A percentile compares a stretch with the other conserved stretches of the same genome.
These are phyloP conservation scores for Trichocladium antarcticum DNA, from an alignment of 495 filamentous ascomycete species.

Conservation along the genomic window DNA sequence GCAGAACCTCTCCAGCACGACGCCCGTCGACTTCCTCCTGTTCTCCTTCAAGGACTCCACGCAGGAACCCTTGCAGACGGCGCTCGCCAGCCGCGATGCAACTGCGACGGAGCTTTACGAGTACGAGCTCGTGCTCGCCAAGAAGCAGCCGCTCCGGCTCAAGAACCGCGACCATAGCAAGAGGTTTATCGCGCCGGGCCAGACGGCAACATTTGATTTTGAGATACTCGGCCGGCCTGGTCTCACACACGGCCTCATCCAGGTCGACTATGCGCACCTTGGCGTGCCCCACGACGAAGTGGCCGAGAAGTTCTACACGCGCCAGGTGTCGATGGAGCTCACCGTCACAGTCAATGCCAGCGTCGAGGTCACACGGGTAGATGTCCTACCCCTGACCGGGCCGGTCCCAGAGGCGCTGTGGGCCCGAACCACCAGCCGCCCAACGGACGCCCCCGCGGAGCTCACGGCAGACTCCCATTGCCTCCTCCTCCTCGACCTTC, in stretches of 20 bases:
- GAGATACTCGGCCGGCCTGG: conserved; percentile 79
- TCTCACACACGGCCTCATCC: conserved; percentile 66
- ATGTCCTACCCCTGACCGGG: conserved; percentile 60
- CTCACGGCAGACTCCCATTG: conserved; percentile 52
- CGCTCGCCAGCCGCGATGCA: conserved; percentile 62
- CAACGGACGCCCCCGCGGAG: conserved; percentile 18
- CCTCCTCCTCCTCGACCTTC: conserved; percentile 69
- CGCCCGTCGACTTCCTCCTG: conserved; percentile 68
- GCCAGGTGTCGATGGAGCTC: conserved; percentile 69
- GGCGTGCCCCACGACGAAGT: conserved; percentile 53
- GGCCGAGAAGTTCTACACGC: conserved; percentile 68
- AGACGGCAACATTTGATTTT: conserved; percentile 63
- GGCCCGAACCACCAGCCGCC: conserved; percentile 20
- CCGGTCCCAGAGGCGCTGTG: conserved; percentile 40
- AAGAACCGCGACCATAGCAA: conserved; percentile 42
- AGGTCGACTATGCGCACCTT: conserved; percentile 72
- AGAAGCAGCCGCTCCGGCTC: conserved; percentile 62
- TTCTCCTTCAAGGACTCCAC: conserved; percentile 89
- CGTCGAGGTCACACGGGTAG: conserved; percentile 64
- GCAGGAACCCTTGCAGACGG: conserved; percentile 59
- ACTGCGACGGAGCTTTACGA: conserved; percentile 72
- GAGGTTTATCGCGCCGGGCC: conserved; percentile 54
- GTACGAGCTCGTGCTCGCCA: conserved; percentile 62
- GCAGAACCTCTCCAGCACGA: conserved; percentile 58
- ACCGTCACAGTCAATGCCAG: conserved; percentile 87